Evolutionary conservation across 2,329 filamentous ascomycete genomes (phyloP).

Genomic region (Penicillium sp.): DNA sequence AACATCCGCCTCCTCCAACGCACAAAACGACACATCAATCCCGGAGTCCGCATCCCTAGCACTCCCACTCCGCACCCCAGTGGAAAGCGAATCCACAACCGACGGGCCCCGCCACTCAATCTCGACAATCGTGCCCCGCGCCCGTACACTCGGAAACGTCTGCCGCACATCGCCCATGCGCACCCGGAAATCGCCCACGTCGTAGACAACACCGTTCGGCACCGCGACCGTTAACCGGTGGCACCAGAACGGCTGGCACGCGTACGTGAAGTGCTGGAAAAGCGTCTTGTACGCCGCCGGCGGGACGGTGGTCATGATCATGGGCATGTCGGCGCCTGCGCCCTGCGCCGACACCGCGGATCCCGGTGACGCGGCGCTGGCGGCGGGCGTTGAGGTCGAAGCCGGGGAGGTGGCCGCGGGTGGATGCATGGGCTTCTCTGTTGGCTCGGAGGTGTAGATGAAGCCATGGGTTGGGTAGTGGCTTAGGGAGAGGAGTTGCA

Average conservation of each 20-base stretch:
- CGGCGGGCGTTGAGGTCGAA: constrained; percentile 4
- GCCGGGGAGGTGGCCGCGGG: constrained; percentile 3
- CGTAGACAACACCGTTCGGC: constrained; percentile 41
- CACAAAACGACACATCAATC: constrained; percentile 31
- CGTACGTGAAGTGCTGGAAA: constrained; percentile 44
- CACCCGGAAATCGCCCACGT: constrained; percentile 47
- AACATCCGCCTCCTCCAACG: constrained; percentile 41
- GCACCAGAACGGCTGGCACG: constrained; percentile 47
- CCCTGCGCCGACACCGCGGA: not conserved
- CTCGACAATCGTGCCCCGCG: constrained; percentile 49
- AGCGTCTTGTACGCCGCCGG: constrained; percentile 37
- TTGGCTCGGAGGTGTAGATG: constrained; percentile 42
- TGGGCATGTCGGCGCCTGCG: constrained; percentile 17
- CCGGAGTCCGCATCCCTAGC: constrained; percentile 26
- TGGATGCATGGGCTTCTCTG: constrained; percentile 20
- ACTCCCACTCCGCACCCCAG: not conserved
- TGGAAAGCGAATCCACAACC: constrained; percentile 29
- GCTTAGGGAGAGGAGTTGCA: constrained; percentile 47
- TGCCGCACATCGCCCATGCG: constrained; percentile 48
- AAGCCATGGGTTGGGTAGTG: constrained; percentile 45
- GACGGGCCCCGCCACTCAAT: constrained; percentile 47
- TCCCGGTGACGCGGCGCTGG: not conserved
- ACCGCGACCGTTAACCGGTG: constrained; percentile 44
- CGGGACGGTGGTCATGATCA: constrained; percentile 46
- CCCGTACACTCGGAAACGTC: constrained; percentile 38